phyloP scores from a whole-genome alignment of 2,329 filamentous ascomycete genomes.

The Fusarium coffeatum region DNA sequence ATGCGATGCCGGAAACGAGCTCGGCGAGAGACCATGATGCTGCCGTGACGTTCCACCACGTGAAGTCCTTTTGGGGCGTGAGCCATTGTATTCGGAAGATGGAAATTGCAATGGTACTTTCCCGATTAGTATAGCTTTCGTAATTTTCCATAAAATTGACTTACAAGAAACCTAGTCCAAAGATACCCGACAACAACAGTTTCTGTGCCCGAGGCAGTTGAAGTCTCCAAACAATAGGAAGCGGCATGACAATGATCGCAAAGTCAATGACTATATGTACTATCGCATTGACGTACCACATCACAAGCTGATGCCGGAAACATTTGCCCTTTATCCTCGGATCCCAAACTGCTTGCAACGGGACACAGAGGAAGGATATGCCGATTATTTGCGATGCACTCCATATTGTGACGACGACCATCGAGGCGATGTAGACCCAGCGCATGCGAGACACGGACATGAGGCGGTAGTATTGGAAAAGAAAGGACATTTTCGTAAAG shows the following conservation, averaged over 20 bases:
- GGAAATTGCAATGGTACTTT: constrained; percentile 22
- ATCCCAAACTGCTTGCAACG: constrained; percentile 30
- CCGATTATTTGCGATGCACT: not conserved
- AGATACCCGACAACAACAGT: constrained; percentile 16
- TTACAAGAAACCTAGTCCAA: constrained; percentile 34
- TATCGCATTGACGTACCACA: constrained; percentile 25
- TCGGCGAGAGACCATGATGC: constrained; percentile 38
- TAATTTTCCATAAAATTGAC: too few relatives aligned
- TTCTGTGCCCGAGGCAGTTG: constrained; percentile 22
- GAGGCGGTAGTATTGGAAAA: constrained; percentile 37
- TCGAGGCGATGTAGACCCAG: not conserved
- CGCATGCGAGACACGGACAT: constrained; percentile 29
- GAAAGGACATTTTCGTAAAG: constrained; percentile 29
- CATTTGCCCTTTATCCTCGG: constrained; percentile 14
- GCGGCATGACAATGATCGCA: constrained; percentile 23
- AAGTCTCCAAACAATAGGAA: constrained; percentile 33
- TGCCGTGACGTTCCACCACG: constrained; percentile 36
- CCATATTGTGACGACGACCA: constrained; percentile 14
- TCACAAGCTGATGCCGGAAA: rapidly evolving
- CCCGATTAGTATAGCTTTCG: too few relatives aligned
- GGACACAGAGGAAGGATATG: not conserved
- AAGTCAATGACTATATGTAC: constrained; percentile 32
- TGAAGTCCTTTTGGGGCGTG: constrained; percentile 4
- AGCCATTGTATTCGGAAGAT: constrained; percentile 40
- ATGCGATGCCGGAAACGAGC: constrained; percentile 33